Percentiles rank a stretch among this genome's conserved stretches.
These are phyloP conservation scores for Fusarium austroafricanum DNA, from an alignment of 2,329 filamentous ascomycete genomes.

Conservation along the genomic window DNA sequence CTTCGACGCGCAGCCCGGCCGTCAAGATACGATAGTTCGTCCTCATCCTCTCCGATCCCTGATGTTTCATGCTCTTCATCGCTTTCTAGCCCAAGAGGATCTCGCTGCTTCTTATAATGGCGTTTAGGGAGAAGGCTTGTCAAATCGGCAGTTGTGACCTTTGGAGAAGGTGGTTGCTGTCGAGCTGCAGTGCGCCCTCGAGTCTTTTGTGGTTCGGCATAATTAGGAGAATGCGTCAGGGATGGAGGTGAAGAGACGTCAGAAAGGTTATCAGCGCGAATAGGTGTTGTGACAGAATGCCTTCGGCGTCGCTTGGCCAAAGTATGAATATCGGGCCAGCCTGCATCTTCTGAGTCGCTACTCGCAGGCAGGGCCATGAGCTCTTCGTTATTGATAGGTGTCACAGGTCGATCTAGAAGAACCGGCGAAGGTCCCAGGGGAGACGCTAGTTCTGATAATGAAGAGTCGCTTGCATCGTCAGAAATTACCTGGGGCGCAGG, in stretches of 20 bases:
- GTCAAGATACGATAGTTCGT: slow-evolving; percentile 64
- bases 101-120: slow-evolving; percentile 55
- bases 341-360: slow-evolving; percentile 61
- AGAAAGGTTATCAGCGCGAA: slow-evolving; percentile 58
- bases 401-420: slow-evolving; percentile 50
- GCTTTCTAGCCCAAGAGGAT: slow-evolving; percentile 56
- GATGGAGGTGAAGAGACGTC: slow-evolving; percentile 73
- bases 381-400: slow-evolving; percentile 60
- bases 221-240: slow-evolving; percentile 74
- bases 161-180: slow-evolving; percentile 54
- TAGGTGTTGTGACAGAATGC: slow-evolving; percentile 53
- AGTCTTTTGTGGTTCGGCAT: slow-evolving; percentile 47
- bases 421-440: slow-evolving; percentile 49
- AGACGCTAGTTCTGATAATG: slow-evolving; percentile 54
- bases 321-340: slow-evolving; percentile 65
- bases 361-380: slow-evolving; percentile 67
- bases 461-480: slow-evolving; percentile 52
- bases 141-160: slow-evolving; percentile 66
- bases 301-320: slow-evolving; percentile 61
- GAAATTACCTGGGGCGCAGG: slow-evolving; percentile 12
- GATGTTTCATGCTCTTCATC: slow-evolving; percentile 63
- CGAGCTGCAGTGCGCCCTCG: slow-evolving; percentile 49
- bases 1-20: slow-evolving; percentile 51
- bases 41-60: slow-evolving; percentile 63
- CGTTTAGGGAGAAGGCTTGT: slow-evolving; percentile 66